A percentile compares a stretch with the other conserved stretches of the same genome.
These are phyloP conservation scores for Dujonia santamariae DNA, from an alignment of 1,139 yeast genomes.

Conservation along the genomic window DNA sequence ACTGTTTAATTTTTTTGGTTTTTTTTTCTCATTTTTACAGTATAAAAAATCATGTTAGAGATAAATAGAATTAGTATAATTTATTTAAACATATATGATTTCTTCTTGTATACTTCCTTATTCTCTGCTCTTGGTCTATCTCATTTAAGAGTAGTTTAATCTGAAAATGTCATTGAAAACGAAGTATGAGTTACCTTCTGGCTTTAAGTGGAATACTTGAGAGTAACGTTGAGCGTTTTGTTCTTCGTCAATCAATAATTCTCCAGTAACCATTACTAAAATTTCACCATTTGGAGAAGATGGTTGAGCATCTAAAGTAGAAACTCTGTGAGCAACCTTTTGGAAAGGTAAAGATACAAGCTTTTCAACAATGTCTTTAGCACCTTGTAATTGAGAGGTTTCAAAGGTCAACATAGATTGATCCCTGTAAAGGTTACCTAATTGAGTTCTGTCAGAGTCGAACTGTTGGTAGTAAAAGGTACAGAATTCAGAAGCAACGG, in stretches of 20 bases:
- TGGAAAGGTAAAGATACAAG: constrained; percentile 83
- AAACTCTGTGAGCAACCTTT: constrained; percentile 88
- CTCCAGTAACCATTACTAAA: constrained; percentile 97
- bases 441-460: constrained; percentile 87
- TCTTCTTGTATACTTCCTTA: too few species aligned
- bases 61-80: too few species aligned
- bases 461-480: constrained; percentile 94
- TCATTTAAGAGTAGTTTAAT: constrained; percentile 64
- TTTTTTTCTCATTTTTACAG: too few species aligned
- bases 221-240: constrained; percentile 93
- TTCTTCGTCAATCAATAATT: constrained; percentile 88
- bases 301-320: constrained; percentile 97
- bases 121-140: too few species aligned
- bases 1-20: background rate
- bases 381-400: constrained; percentile 91
- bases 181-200: constrained; percentile 86
- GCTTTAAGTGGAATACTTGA: constrained; percentile 94
- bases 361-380: constrained; percentile 88
- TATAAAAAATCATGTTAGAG: too few species aligned
- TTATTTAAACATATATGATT: too few species aligned
- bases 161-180: constrained; percentile 97
- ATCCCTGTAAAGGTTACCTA: constrained; percentile 93
- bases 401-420: constrained; percentile 98
- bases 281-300: constrained; percentile 93
- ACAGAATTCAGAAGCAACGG: constrained; percentile 80